Base-by-base conservation (phyloP, 108 stramenopile species). In the Epipyxis sp. region DNA sequence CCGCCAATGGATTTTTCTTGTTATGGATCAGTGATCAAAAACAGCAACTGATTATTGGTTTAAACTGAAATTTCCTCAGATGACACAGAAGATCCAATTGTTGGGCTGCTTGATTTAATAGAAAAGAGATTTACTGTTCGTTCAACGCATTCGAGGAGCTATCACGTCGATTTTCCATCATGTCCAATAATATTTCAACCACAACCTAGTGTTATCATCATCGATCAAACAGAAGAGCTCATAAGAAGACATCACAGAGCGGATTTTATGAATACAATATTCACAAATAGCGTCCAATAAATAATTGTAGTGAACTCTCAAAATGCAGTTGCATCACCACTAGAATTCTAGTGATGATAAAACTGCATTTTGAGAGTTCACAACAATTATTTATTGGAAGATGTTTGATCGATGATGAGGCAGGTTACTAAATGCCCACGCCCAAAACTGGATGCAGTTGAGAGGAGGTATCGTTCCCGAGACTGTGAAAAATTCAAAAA, bases 161-260 rank as follows among this genome's bases (percentile, higher is more conserved):
- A 6, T 65, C 34, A 6, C 3, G 30, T 32, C 34, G 30, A 6
- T 65, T 3, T 65, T 32, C 3, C 6, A 32, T 35, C 61, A 16
- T 65, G 3, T 16, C 61, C 61, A 10, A 32, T 25, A 29, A 32
- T 65, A 3, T 65, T 65, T 16, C 3, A 37, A 35, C 61, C 61
- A 3, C 61, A 65, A 25, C 61, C 61, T 29, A 25, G 30, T 3
- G 34, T 65, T 32, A 65, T 65, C 25, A 32, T 65, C 13, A 32
- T 65, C 20, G 61, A 65, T 25, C 61, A 65, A 65, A 32, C 61
- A 3, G 61, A 65, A 25, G 34, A 65, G 34, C 61, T 65, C 30
- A 6, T 65, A n/a, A n/a, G n/a, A 25, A 16, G 61, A 32, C 10
- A 3, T 6, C 34, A 65, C 35, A 65, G 61, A 65, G 61, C 61